Base-by-base conservation (phyloP, 2,329 filamentous ascomycete genomes). In the Aspergillus eucalypticola region DNA sequence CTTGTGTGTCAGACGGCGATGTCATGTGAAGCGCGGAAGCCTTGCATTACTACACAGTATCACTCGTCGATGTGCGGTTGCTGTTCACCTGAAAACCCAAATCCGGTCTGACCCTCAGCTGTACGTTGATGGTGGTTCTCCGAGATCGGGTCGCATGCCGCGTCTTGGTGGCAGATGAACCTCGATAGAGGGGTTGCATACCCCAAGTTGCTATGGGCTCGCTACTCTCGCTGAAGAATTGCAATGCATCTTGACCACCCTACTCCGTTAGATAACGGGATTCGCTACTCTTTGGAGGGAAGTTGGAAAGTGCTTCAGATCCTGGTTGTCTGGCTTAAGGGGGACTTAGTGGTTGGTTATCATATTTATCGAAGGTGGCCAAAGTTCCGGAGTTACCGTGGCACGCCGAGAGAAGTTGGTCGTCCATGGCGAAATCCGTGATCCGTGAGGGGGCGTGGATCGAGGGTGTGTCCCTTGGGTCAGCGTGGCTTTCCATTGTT, bases 351-450 rank as follows among this genome's bases (percentile, higher is more conserved):
- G 32, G 32, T 35, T 53, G 51, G 51, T 10, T 39, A 53, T 53
- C 35, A 21, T 42, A 35, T 55, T 55, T 19, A 35, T 55, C 25
- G 39, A 25, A 39, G 53, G 53, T 46, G 53, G 53, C 53, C 39
- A 55, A 41, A 11, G 53, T 55, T 29, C 41, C 53, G 41, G 53
- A 44, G 53, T 55, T 55, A 42, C 53, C 53, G 53, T 55, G 53
- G 53, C 41, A 54, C 52, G 52, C 39, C 38, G 32, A 42, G 52
- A 54, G 39, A 41, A 25, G 13, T 35, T 17, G 51, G 51, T 25
- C 42, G 39, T 42, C 52, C 52, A 54, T 54, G 52, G 52, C 52
- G 32, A 54, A 54, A 21, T 54, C 52, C 52, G 52, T 44, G 52
- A 21, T 54, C 52, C 52, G 52, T 54, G 52, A 54, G 41, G 53